These are phyloP conservation scores for Suillus cothurnatus DNA, from an alignment of 768 basidiomycete genomes.

Conservation along the genomic window DNA sequence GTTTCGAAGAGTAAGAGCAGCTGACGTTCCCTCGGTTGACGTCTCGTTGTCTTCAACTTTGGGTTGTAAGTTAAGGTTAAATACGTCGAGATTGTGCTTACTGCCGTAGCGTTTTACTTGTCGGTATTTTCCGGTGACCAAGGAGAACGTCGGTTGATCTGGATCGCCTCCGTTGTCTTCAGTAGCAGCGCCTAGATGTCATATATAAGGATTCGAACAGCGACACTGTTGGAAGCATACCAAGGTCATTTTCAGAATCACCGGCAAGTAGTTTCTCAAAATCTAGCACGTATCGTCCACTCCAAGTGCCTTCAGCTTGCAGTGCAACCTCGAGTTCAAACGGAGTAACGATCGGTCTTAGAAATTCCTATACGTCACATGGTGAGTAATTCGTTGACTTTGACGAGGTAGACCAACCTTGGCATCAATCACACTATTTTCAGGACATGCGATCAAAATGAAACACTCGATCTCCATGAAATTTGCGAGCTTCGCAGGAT, in stretches of 20 bases:
- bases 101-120: conserved; percentile 70
- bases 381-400: neutral
- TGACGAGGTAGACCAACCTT: conserved; percentile 44
- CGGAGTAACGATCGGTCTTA: conserved; percentile 90
- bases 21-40: conserved; percentile 28
- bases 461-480: conserved; percentile 97
- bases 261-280: conserved; percentile 60
- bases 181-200: conserved; percentile 11
- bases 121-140: conserved; percentile 84
- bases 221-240: conserved; percentile 12
- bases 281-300: conserved; percentile 77
- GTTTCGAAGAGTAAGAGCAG: conserved; percentile 61
- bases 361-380: conserved; percentile 68
- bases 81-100: conserved; percentile 12
- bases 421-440: conserved; percentile 81
- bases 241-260: conserved; percentile 17
- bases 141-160: conserved; percentile 82
- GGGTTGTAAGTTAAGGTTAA: neutral
- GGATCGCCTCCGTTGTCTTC: conserved; percentile 38
- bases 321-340: conserved; percentile 88
- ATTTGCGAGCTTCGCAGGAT: conserved; percentile 93
- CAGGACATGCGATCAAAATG: conserved; percentile 91
- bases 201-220: neutral
- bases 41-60: conserved; percentile 16
- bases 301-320: conserved; percentile 69